Evolutionary conservation across 805 yeast species (phyloP), one percentile per base, ranked within the genome.

Genomic region (Candida cerambycidarum): DNA sequence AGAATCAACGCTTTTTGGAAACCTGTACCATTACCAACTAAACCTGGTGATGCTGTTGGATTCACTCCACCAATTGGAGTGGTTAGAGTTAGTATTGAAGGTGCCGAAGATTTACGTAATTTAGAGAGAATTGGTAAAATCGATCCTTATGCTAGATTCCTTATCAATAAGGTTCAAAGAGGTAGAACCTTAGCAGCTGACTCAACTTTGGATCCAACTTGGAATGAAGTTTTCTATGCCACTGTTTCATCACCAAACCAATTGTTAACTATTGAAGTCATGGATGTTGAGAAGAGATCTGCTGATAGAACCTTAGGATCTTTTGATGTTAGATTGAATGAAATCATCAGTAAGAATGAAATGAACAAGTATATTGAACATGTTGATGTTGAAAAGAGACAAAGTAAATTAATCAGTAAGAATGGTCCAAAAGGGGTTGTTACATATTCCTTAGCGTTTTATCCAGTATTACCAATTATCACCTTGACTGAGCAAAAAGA

Each of bases 61-160:
- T 92, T 89, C 67, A 80, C 89, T n/a, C 89, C 89, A 44, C 99
- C 99, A 38, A 83, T 92, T 59, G 99, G 99, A 59, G 92, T 85
- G 25, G 75, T 90, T 5, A 81, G 97, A 57, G 72, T 93, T 21
- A 71, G 76, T 45, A 63, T 93, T 46, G 78, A 77, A 51, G 76
- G 75, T 47, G 97, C 95, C 32, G 78, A 75, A 43, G 84, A 80
- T 47, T 76, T 93, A 56, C 78, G 85, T 46, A 92, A 93, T 63
- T 74, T 90, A 64, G 97, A 92, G 62, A 84, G 79, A 42, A 74
- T 93, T 46, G 98, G 98, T 46, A 87, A 82, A 55, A 80, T 89
- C 58, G 98, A 93, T 64, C 99, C 99, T 33, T 93, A 92, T 58
- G 80, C 82, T 6, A 80, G 95, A 56, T 70, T 92, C 12, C 65